Evolutionary conservation across 2,329 filamentous ascomycete genomes (phyloP).

Genomic region (Colletotrichum graminicola): DNA sequence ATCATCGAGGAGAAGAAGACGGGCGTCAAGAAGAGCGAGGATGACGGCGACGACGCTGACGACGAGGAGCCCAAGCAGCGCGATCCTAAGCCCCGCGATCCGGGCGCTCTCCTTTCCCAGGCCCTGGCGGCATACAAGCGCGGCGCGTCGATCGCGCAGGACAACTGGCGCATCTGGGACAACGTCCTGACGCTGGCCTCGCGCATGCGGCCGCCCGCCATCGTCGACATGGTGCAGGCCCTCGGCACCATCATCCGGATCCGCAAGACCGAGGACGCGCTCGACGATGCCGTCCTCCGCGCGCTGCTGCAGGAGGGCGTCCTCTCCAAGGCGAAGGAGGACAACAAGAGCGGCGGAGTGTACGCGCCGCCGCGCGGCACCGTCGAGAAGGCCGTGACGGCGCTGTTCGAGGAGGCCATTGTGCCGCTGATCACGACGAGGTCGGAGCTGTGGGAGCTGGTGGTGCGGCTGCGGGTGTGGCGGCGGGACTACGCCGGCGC

Average conservation of each 20-base stretch:
- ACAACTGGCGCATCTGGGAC: conserved; percentile 95
- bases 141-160: conserved; percentile 84
- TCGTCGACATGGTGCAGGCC: conserved; percentile 80
- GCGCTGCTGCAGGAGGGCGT: conserved; percentile 80
- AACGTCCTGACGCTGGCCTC: conserved; percentile 92
- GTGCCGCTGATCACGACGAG: conserved; percentile 87
- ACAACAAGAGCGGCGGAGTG: conserved; percentile 44
- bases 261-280: conserved; percentile 79
- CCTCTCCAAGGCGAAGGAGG: conserved; percentile 53
- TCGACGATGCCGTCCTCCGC: conserved; percentile 80
- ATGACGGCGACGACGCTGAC: conserved; percentile 44
- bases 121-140: conserved; percentile 88
- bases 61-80: conserved; percentile 13
- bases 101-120: conserved; percentile 75
- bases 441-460: conserved; percentile 80
- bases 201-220: conserved; percentile 79
- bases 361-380: conserved; percentile 68
- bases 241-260: conserved; percentile 82
- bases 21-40: conserved; percentile 40
- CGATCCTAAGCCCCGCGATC: conserved; percentile 55
- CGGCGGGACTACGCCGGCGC: conserved; percentile 77
- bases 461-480: conserved; percentile 81
- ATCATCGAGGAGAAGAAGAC: conserved; percentile 35
- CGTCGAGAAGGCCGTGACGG: conserved; percentile 72
- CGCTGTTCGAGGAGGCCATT: conserved; percentile 80